Percentiles rank a stretch among this genome's conserved stretches.
These are phyloP conservation scores for Spergularia azorica DNA, from an alignment of 179 eudicot genomes.

Conservation along the genomic window DNA sequence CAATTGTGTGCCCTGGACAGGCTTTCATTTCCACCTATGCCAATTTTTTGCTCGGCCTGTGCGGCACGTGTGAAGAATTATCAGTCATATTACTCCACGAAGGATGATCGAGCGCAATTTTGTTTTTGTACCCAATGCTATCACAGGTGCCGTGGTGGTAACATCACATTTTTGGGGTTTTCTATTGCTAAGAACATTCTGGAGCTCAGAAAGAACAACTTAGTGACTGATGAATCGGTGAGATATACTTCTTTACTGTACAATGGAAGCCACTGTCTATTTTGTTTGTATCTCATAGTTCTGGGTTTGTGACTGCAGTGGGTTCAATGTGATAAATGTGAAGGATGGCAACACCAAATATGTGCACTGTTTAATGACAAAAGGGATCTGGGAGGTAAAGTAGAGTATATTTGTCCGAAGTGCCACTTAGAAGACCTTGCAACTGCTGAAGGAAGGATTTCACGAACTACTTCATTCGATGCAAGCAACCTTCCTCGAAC, in stretches of 20 bases:
- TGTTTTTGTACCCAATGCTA: conserved; percentile 71
- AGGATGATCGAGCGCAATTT: conserved; percentile 42
- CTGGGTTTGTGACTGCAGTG: conserved; percentile 54
- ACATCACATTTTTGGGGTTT: conserved; percentile 43
- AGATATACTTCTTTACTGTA: conserved; percentile 21
- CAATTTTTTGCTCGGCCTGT: conserved; percentile 70
- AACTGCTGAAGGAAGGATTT: conserved; percentile 43
- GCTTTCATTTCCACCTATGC: conserved; percentile 64
- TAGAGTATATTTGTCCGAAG: conserved; percentile 68
- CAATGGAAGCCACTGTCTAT: neutral
- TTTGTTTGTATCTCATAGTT: conserved; percentile 12
- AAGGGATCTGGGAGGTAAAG: conserved; percentile 62
- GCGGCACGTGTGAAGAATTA: conserved; percentile 53
- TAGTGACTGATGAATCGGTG: conserved; percentile 71
- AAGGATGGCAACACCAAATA: conserved; percentile 91
- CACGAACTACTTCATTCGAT: conserved; percentile 50
- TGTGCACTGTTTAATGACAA: conserved; percentile 82
- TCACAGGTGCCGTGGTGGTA: conserved; percentile 47
- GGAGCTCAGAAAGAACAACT: conserved; percentile 47
- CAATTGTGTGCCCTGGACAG: conserved; percentile 61
- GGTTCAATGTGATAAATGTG: conserved; percentile 92
- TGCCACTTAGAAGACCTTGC: conserved; percentile 64
- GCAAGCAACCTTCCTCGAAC: conserved; percentile 74
- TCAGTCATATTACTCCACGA: conserved; percentile 46
- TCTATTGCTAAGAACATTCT: conserved; percentile 55